Base-by-base conservation (phyloP, 2,329 filamentous ascomycete species). In the Ceratocystis cacaofunesta region DNA sequence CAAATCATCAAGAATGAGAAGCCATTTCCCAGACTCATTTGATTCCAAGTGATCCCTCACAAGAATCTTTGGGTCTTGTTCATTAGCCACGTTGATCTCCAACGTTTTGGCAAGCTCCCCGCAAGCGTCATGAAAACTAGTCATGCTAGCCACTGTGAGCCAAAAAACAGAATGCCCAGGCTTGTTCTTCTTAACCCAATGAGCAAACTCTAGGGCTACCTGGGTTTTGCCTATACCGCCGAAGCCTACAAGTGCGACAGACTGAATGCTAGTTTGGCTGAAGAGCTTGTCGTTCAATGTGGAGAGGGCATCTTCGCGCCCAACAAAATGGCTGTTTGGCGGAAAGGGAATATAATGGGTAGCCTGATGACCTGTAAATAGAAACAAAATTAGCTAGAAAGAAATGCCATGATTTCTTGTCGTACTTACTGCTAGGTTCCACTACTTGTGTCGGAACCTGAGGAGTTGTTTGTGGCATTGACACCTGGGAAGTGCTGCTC, bases 1-100 rank as follows among this genome's bases (percentile, higher is more conserved):
- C 4, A 69, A 68, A 19, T 70, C 71, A 41, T 72, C 71, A 5
- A 71, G 8, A 8, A 72, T 57, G 0, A 72, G 66, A 30, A 72
- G 64, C 71, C 71, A 72, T 2, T 63, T 66, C 1, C 69, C 70
- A 1, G 69, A 66, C 1, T 50, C 22, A 17, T 68, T 52, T 1
- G 66, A 69, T 63, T 68, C 69, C 0, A 72, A 65, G 30, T 70
- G 48, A 3, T 46, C 22, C 41, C 60, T 65, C 3, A 71, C 57
- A 0, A 61, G 12, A 15, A 61, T 55, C 60, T 67, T 70, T n/a
- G 52, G 10, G 10, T 52, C 48, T 22, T 52, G 12, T 8, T 8
- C 19, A 10, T 25, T 12, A 7, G 5, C 2, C 10, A 22, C 15
- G 2, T 32, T 19, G 22, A 65, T 22, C 7, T 44, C 41, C 4